Base-by-base conservation (phyloP, 192 early-diverging fungal species). In the Ramicandelaber brevisporus region DNA sequence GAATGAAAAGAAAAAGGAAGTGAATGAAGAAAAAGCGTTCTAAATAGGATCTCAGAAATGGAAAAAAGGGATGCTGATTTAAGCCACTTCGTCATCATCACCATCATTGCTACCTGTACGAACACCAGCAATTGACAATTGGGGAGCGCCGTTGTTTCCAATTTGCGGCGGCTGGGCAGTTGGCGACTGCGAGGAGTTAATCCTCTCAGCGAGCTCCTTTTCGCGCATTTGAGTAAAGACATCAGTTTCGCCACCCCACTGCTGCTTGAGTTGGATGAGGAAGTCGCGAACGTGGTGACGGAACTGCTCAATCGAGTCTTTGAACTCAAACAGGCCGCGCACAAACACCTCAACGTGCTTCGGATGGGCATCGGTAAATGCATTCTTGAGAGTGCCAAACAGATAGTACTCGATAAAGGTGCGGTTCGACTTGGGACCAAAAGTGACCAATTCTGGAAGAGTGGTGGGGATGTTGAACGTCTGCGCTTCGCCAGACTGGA, bases 221-320 rank as follows among this genome's bases (percentile, higher is more conserved):
- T 98, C 92, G 34, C 76, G 63, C 44, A 95, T 89, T 33, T 85
- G 82, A 41, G 85, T 54, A 44, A 64, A 95, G 27, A 93, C 46
- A 20, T 75, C 75, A 34, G 64, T 70, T 34, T 78, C 76, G 28
- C 77, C 81, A 13, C 73, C 82, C 7, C 77, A 63, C 63, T 93
- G 96, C 58, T 98, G 89, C 54, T 87, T 72, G 32, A 84, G 48
- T 44, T 77, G 73, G 33, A 86, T 84, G 46, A 93, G 57, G 53
- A 92, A 99, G 56, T 99, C 93, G 50, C 93, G 73, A 40, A 99
- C 57, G 26, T 89, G 78, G 26, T 68, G 53, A 55, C 87, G 88
- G 64, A 99, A 99, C 47, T 68, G 69, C 26, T 68, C 56, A 30
- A 61, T 47, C 27, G 89, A 78, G 12, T 70, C 64, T 47, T 83